phyloP scores from a whole-genome alignment of 208 protist genomes.

The Trypanosoma congolense region DNA sequence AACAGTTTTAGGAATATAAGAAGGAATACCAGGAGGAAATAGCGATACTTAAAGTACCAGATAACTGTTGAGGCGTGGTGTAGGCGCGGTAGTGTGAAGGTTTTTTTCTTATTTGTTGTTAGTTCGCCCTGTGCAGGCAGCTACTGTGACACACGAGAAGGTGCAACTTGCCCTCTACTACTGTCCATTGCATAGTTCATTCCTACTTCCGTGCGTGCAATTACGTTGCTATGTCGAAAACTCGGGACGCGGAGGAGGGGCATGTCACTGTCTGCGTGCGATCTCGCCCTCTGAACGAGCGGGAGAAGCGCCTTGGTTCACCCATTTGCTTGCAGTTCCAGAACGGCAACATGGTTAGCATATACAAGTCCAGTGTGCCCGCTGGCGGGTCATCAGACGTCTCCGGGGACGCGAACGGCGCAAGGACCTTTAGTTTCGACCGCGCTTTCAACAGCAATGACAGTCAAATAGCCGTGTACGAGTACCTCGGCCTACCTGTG shows the following conservation, averaged over 20 bases:
- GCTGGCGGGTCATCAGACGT: conserved; percentile 1
- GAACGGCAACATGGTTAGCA: conserved; percentile 43
- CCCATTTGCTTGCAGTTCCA: conserved; percentile 28
- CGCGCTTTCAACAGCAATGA: conserved; percentile 47
- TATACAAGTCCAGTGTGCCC: conserved; percentile 30
- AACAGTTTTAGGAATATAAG: no score
- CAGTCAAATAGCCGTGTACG: conserved; percentile 80
- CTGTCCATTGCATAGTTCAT: neutral
- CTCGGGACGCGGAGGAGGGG: conserved; percentile 40
- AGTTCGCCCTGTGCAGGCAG: neutral
- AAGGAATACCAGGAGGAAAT: no score
- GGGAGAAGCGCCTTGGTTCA: conserved; percentile 30
- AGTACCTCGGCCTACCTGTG: conserved; percentile 80
- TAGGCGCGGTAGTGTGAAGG: conserved; percentile 4
- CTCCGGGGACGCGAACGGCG: neutral
- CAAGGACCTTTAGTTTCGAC: conserved; percentile 70
- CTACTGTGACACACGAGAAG: no score
- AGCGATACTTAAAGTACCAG: no score
- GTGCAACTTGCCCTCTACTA: neutral
- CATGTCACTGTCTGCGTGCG: conserved; percentile 78
- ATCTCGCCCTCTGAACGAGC: conserved; percentile 51
- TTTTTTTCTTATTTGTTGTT: conserved; percentile 12
- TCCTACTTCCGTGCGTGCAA: neutral
- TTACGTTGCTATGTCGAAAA: conserved; percentile 8
- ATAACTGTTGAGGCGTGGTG: no score